Percentiles rank a stretch among this genome's conserved stretches.
Conservation (phyloP, 2,329 filamentous ascomycete species). For the Metarhizium humberi region DNA sequence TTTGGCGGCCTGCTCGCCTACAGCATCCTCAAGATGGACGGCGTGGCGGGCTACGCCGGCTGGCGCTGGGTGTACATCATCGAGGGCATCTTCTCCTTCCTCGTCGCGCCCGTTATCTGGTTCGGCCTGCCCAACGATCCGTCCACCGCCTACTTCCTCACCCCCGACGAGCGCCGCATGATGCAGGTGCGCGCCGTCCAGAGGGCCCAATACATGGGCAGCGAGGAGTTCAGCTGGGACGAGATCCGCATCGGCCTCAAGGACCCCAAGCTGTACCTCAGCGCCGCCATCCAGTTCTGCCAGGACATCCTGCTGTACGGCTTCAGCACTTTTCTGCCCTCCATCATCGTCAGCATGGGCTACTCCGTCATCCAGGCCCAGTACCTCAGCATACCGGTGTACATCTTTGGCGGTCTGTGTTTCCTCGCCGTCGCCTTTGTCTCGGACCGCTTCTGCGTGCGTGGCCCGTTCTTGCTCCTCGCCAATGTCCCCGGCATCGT, state of each 20-base stretch:
- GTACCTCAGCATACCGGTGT: conserved; percentile 48
- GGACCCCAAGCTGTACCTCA: conserved; percentile 42
- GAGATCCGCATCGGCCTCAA: conserved; percentile 33
- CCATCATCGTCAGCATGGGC: conserved; percentile 42
- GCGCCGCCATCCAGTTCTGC: conserved; percentile 38
- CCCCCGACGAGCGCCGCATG: conserved; percentile 35
- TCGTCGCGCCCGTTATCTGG: conserved; percentile 33
- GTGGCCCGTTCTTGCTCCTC: too few species aligned
- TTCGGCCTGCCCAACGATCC: conserved; percentile 37
- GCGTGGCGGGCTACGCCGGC: too few species aligned
- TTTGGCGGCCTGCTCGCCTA: conserved; percentile 23
- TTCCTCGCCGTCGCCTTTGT: too few species aligned
- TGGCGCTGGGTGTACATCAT: too few species aligned
- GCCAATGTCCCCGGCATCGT: too few species aligned
- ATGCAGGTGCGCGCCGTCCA: conserved; percentile 38
- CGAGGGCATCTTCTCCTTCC: conserved; percentile 27
- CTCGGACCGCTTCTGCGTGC: too few species aligned
- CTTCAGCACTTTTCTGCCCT: conserved; percentile 49
- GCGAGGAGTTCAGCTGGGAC: conserved; percentile 37
- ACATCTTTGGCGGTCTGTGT: conserved; percentile 29
- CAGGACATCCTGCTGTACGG: conserved; percentile 44
- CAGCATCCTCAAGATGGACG: conserved; percentile 34
- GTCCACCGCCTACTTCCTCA: conserved; percentile 37
- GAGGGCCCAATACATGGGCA: conserved; percentile 36
- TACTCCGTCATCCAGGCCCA: conserved; percentile 41